phyloP scores from a whole-genome alignment of 768 basidiomycete species.

The Gloeophyllum trabeum region DNA sequence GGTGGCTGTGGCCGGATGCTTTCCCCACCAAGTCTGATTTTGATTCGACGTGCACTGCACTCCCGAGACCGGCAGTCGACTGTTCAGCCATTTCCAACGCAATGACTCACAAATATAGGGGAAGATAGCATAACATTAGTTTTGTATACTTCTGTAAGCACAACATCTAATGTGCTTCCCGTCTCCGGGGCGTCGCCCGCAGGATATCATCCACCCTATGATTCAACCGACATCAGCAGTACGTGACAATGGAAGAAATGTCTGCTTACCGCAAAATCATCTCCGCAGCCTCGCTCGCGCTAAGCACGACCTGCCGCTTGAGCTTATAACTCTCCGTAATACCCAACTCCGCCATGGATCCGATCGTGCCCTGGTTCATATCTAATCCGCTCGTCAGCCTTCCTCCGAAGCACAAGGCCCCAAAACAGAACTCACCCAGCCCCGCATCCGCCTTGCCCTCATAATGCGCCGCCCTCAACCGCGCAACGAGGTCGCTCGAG shows the following conservation, averaged over 20 bases:
- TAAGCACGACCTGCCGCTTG: conserved; percentile 89
- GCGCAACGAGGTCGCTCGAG: conserved; percentile 89
- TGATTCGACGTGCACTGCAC: no score
- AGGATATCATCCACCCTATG: conserved; percentile 86
- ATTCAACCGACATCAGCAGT: conserved; percentile 2
- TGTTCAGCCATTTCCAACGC: no score
- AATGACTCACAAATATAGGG: no score
- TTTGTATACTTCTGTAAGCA: no score
- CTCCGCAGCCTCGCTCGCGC: conserved; percentile 93
- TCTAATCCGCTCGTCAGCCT: conserved; percentile 32
- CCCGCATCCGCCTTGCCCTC: conserved; percentile 83
- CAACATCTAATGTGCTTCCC: no score
- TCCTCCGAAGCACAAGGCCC: background rate
- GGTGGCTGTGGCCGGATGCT: no score
- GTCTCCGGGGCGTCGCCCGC: conserved; percentile 71
- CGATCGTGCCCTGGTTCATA: conserved; percentile 80
- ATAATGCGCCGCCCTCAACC: conserved; percentile 87
- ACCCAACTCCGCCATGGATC: conserved; percentile 80
- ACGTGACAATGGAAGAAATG: background rate
- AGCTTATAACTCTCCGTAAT: conserved; percentile 97
- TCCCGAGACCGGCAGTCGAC: no score
- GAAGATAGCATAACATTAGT: no score
- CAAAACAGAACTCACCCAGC: conserved; percentile 45
- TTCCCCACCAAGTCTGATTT: no score
- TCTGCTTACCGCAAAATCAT: conserved; percentile 85